Conservation (phyloP, 2,329 filamentous ascomycete genomes). For the Berkeleyomyces basicola region DNA sequence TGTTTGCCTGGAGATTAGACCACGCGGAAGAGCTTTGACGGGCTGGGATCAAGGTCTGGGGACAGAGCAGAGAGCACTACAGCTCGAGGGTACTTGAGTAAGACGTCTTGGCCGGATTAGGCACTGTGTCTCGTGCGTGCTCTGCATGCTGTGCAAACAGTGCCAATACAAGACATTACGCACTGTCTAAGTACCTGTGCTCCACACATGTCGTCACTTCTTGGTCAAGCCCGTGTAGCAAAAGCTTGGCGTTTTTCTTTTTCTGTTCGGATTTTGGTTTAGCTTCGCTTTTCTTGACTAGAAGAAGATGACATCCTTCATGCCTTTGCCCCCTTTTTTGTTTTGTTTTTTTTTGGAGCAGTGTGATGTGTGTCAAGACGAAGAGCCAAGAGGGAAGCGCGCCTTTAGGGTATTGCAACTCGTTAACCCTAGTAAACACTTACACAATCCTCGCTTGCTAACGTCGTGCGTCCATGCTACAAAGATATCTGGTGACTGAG, state of each 20-base stretch:
- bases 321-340: background rate
- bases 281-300: background rate
- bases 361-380: background rate
- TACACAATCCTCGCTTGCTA: too few relatives aligned
- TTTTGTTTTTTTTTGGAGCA: background rate
- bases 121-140: background rate
- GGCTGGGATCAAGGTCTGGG: background rate
- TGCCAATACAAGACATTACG: background rate
- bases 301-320: background rate
- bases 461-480: too few relatives aligned
- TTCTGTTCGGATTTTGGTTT: background rate
- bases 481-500: too few relatives aligned
- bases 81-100: background rate
- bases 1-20: constrained; percentile 1
- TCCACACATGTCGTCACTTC: background rate
- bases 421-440: too few relatives aligned
- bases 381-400: background rate
- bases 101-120: background rate
- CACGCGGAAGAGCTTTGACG: background rate
- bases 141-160: background rate
- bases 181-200: background rate
- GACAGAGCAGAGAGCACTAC: background rate
- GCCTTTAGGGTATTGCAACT: background rate
- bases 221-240: background rate
- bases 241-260: background rate